These are phyloP conservation scores for Podospora pseudopauciseta DNA, from an alignment of 495 filamentous ascomycete genomes.

Conservation along the genomic window DNA sequence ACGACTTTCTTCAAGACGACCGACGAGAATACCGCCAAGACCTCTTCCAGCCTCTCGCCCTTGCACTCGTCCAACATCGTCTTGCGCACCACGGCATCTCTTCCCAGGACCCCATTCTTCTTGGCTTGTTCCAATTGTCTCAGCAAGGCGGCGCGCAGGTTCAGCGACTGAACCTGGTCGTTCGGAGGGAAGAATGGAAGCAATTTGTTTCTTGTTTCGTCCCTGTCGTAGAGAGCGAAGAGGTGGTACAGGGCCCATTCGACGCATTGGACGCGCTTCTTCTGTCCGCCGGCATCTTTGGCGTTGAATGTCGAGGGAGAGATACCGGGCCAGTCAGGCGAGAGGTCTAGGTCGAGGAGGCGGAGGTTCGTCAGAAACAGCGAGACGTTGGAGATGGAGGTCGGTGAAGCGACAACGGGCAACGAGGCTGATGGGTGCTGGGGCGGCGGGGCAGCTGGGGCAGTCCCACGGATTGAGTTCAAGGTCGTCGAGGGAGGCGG, in stretches of 20 bases:
- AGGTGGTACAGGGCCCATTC: constrained; percentile 85
- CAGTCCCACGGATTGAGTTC: constrained; percentile 14
- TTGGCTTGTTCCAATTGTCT: constrained; percentile 73
- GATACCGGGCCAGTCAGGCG: constrained; percentile 73
- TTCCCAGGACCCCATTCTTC: constrained; percentile 76
- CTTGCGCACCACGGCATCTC: constrained; percentile 74
- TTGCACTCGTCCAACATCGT: constrained; percentile 92
- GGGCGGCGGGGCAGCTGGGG: constrained; percentile 9
- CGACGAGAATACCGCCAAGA: constrained; percentile 74
- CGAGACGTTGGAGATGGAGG: constrained; percentile 33
- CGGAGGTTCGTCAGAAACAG: constrained; percentile 77
- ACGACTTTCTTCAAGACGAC: constrained; percentile 70
- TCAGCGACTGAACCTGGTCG: constrained; percentile 81
- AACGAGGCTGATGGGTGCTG: constrained; percentile 10
- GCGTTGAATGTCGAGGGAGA: constrained; percentile 60
- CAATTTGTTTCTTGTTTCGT: constrained; percentile 73
- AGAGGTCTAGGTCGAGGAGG: constrained; percentile 70
- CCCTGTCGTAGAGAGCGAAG: constrained; percentile 75
- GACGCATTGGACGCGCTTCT: constrained; percentile 69
- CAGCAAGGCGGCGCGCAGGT: constrained; percentile 81
- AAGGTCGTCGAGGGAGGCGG: constrained; percentile 8
- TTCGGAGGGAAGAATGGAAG: constrained; percentile 84
- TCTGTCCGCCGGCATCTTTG: constrained; percentile 68
- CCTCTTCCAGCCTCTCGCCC: constrained; percentile 75
- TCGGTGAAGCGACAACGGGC: constrained; percentile 14